phyloP scores from a whole-genome alignment of 768 basidiomycete genomes.

The Neoboletus brunneissimus region DNA sequence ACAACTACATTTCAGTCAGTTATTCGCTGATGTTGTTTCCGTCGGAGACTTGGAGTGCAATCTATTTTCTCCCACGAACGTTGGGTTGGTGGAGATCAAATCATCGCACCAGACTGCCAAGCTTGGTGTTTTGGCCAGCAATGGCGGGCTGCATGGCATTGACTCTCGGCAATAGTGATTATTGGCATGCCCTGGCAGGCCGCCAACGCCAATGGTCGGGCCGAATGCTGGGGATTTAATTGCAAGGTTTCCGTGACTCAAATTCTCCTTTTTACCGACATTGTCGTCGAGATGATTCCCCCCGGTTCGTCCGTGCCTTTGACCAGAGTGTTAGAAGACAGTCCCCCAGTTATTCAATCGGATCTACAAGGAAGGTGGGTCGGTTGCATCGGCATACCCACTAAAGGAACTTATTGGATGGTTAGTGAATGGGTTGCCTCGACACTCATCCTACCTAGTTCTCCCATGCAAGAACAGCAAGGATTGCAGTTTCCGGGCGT shows the following conservation, averaged over 20 bases:
- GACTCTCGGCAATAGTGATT: not conserved
- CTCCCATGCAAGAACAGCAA: not conserved
- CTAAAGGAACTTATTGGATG: not conserved
- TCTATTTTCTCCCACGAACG: slow-evolving; percentile 10
- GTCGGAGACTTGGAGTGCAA: not conserved
- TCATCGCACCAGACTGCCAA: not conserved
- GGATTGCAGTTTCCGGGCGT: not conserved
- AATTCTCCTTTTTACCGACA: not conserved
- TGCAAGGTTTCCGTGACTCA: not conserved
- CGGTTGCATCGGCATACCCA: not conserved
- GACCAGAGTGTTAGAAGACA: not conserved
- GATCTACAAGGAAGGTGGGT: not conserved
- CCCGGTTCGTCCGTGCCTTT: rapidly evolving
- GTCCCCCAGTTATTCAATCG: not conserved
- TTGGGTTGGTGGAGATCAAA: not conserved
- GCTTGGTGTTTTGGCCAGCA: not conserved
- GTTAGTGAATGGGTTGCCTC: not conserved
- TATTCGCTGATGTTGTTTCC: not conserved
- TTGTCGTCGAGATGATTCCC: not conserved
- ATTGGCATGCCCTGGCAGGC: slow-evolving; percentile 8
- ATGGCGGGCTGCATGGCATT: not conserved
- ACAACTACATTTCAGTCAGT: not conserved
- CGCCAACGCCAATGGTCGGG: slow-evolving; percentile 5
- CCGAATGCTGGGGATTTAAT: not conserved
- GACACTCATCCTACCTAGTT: not conserved